Conservation (phyloP, 176 grass and related monocot species). For the Secale cereale region DNA sequence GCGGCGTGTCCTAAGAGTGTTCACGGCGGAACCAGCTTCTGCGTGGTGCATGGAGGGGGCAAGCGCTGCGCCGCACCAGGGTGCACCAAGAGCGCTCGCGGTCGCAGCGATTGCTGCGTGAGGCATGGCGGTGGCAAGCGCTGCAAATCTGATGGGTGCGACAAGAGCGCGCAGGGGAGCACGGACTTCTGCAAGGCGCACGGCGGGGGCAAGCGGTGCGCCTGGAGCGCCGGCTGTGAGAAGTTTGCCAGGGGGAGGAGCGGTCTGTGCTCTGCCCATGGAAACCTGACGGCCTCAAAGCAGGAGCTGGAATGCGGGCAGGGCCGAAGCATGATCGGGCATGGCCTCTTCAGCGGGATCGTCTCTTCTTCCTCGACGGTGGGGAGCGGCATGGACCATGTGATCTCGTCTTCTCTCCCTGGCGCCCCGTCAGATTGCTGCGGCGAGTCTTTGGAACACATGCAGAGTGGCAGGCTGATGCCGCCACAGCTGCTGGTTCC, state of each 20-base stretch:
- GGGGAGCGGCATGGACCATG: conserved; percentile 48
- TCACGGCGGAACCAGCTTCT: conserved; percentile 78
- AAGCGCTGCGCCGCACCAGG: conserved; percentile 51
- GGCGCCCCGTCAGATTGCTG: conserved; percentile 34
- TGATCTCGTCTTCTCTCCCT: conserved; percentile 48
- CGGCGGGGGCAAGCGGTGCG: conserved; percentile 38
- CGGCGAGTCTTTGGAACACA: conserved; percentile 37
- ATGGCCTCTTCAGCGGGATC: conserved; percentile 42
- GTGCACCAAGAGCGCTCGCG: conserved; percentile 82
- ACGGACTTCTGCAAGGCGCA: conserved; percentile 81
- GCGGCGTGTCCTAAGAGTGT: conserved; percentile 78
- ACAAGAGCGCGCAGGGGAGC: conserved; percentile 89
- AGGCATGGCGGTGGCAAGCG: conserved; percentile 84
- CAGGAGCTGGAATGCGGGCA: conserved; percentile 23
- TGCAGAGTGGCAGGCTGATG: conserved; percentile 46
- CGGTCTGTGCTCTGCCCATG: conserved; percentile 25
- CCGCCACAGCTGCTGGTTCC: conserved; percentile 72
- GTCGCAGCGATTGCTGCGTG: conserved; percentile 72
- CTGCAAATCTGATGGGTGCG: conserved; percentile 58
- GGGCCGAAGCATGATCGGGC: conserved; percentile 24
- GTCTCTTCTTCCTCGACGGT: conserved; percentile 42
- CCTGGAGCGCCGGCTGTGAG: conserved; percentile 64
- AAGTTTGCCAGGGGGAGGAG: conserved; percentile 63
- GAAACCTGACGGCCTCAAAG: conserved; percentile 41
- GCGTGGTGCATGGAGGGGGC: conserved; percentile 81